Evolutionary conservation across 2,329 filamentous ascomycete genomes (phyloP), one percentile per base, ranked within the genome.

Genomic region (Fusarium oxysporum): DNA sequence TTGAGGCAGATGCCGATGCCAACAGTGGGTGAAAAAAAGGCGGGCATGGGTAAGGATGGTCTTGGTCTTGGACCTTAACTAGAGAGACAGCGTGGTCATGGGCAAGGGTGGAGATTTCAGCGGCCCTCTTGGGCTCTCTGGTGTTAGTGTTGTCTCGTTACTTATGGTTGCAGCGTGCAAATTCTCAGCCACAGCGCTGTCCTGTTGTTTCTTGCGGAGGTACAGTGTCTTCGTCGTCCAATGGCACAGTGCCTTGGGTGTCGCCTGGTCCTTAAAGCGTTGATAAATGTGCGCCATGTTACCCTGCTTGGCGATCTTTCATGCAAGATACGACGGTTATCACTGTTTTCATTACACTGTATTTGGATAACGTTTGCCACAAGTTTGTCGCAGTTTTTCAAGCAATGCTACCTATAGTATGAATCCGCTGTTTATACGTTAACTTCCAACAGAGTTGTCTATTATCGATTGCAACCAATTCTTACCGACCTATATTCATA

Each of bases 11-110:
- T 64, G 77, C 77, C 77, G 74, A 78, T 78, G 76, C 62, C 65
- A 67, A 67, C 71, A 73, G 60, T 74, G 75, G 72, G 69, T 66
- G 71, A 70, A 73, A 77, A 76, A 74, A 76, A 72, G 68, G 70
- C 70, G 70, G 75, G 75, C 76, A 74, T 76, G 73, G 71, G 61
- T 55, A 54, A 32, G 57, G 37, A 50, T 65, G 44, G 61, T 70
- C 72, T 72, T 75, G 70, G 70, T 62, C 58, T 40, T 65, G 45
- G 61, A 19, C 43, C 71, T 67, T 43, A 21, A 35, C 48, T 51
- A 57, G 63, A 71, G 63, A 62, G 56, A 64, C 44, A 68, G 68
- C 57, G 56, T 71, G 68, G 68, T 62, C 57, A 48, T 45, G 50
- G 45, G 32, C 25, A 50, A 14, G 56, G 41, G 56, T 71, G 65